Base-by-base conservation (phyloP, 1,284 basidiomycete species). In the Apiotrichum montevideense region DNA sequence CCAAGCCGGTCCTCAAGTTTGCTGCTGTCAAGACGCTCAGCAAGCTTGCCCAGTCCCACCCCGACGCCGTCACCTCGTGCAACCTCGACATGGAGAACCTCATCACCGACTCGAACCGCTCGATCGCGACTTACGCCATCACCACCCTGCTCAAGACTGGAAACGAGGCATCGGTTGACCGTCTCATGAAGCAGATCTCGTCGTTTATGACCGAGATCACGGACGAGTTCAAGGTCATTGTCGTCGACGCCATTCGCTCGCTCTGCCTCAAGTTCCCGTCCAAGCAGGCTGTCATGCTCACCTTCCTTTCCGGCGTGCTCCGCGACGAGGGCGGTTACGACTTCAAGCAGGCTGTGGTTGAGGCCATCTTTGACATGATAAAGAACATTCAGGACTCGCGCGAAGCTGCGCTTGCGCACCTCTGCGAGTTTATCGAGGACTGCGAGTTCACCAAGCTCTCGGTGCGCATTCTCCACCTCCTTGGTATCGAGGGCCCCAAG, bases 371-470 rank as follows among this genome's bases (percentile, higher is more conserved):
- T 76, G 95, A 98, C 77, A 98, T 98, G 96, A 91, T 98, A 83
- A 96, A 95, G 76, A 97, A 86, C 79, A 97, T 98, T 70, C 80
- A 81, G 47, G 95, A 98, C 58, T 90, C 87, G 79, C 96, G 97
- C 77, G 96, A 97, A 73, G 88, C 79, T 45, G 96, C 96, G 1
- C 84, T 99, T 45, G 93, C 93, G 10, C 92, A 99, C 72, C 84
- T 99, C n/a, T 98, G 96, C 81, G 96, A 99, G 76, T 98, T 99
- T 76, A 99, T 99, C 74, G 96, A 98, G 78, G 96, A 98, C 75
- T 99, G 96, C 82, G 96, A 99, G 77, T 99, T 98, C 75, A 98
- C 95, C 44, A 99, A 98, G 78, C 85, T 99, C 49, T 97, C 92
- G 34, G 96, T 99, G 58, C 87, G 96, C 51, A 92, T 99, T 67